phyloP scores from a whole-genome alignment of 2,329 filamentous ascomycete species.

The Falciphora oryzae region DNA sequence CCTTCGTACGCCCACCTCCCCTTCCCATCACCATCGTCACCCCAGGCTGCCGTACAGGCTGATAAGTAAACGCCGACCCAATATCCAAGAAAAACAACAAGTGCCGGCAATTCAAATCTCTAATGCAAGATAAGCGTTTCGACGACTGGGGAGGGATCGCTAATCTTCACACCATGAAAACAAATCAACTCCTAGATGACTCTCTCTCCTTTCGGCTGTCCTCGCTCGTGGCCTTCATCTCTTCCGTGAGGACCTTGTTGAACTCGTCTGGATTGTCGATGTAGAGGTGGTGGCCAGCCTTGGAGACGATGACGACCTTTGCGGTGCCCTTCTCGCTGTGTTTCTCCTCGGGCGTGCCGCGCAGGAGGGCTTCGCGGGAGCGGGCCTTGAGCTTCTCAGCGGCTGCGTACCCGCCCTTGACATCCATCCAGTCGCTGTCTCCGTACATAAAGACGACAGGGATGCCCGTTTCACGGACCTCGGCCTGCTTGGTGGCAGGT shows the following conservation, averaged over 20 bases:
- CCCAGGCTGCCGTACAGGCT: no score
- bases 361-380: conserved; percentile 51
- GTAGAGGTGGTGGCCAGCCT: conserved; percentile 55
- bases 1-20: no score
- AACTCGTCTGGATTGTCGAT: conserved; percentile 55
- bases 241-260: conserved; percentile 45
- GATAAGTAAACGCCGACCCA: background rate
- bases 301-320: conserved; percentile 71
- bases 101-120: background rate
- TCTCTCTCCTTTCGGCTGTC: conserved; percentile 16
- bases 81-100: background rate
- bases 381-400: conserved; percentile 72
- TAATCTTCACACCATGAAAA: background rate
- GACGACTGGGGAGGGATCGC: background rate
- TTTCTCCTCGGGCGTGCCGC: conserved; percentile 62
- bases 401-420: conserved; percentile 74
- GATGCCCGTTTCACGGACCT: conserved; percentile 55
- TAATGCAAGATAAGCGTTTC: background rate
- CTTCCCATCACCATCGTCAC: background rate
- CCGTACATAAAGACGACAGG: conserved; percentile 94
- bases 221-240: conserved; percentile 45
- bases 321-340: conserved; percentile 69
- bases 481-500: conserved; percentile 16
- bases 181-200: background rate
- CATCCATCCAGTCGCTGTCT: conserved; percentile 98